phyloP scores from a whole-genome alignment of 2,329 filamentous ascomycete species.

The Xylaria sp. region DNA sequence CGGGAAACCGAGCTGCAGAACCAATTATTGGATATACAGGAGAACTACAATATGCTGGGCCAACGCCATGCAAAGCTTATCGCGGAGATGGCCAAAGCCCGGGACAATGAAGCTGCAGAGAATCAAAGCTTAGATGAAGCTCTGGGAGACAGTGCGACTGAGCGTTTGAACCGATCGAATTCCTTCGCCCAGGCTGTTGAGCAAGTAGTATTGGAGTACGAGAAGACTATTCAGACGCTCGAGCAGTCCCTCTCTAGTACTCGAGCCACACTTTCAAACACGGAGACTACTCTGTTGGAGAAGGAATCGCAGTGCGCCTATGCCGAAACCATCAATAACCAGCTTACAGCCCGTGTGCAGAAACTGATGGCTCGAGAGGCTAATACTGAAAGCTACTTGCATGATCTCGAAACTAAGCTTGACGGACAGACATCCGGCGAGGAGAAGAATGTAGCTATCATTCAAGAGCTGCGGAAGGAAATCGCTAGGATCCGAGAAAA shows the following conservation, averaged over 20 bases:
- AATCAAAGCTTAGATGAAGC: slow-evolving; percentile 69
- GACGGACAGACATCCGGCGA: slow-evolving; percentile 91
- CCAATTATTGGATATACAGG: slow-evolving; percentile 89
- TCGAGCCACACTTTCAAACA: slow-evolving; percentile 80
- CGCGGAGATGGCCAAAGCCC: slow-evolving; percentile 87
- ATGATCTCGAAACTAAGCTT: slow-evolving; percentile 89
- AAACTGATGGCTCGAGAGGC: slow-evolving; percentile 92
- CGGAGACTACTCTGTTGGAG: slow-evolving; percentile 88
- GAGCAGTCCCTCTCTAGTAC: slow-evolving; percentile 93
- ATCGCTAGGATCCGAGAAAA: slow-evolving; percentile 88
- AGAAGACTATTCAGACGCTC: slow-evolving; percentile 95
- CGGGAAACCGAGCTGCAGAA: slow-evolving; percentile 92
- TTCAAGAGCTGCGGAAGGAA: slow-evolving; percentile 90
- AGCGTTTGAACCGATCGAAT: slow-evolving; percentile 91
- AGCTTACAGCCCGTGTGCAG: slow-evolving; percentile 88
- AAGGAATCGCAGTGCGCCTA: slow-evolving; percentile 95
- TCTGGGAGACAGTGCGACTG: slow-evolving; percentile 80
- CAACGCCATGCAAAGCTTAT: slow-evolving; percentile 96
- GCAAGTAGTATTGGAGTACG: slow-evolving; percentile 95
- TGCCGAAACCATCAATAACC: slow-evolving; percentile 88
- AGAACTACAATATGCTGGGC: slow-evolving; percentile 92
- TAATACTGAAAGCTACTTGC: slow-evolving; percentile 91
- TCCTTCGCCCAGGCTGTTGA: slow-evolving; percentile 96
- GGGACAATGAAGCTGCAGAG: slow-evolving; percentile 73
- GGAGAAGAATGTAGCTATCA: slow-evolving; percentile 88